Evolutionary conservation across 2,329 filamentous ascomycete species (phyloP).

Genomic region (Penicillium sp.): DNA sequence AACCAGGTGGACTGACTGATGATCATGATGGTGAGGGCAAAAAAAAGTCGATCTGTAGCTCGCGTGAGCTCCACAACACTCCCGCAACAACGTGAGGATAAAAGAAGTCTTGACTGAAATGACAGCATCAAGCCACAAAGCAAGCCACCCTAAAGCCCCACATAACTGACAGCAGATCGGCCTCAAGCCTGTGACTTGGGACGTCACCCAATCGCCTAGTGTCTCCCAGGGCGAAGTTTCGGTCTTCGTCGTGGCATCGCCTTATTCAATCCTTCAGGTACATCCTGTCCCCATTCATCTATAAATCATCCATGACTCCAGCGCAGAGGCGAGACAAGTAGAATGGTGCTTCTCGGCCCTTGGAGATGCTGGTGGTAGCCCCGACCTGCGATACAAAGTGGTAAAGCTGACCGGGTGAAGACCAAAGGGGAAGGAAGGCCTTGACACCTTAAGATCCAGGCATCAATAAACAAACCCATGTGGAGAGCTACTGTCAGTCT

Average conservation of each 20-base stretch:
- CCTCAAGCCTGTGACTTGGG: background rate
- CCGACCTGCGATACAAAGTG: no score
- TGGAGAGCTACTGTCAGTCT: background rate
- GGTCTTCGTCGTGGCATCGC: no score
- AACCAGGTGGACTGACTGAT: background rate
- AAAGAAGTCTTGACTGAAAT: no score
- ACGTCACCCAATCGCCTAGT: background rate
- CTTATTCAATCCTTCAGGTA: background rate
- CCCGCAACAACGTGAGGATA: background rate
- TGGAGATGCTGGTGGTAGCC: no score
- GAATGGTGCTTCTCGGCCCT: no score
- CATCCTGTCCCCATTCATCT: background rate
- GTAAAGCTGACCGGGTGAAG: no score
- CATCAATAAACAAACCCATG: background rate
- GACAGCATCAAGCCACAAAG: background rate
- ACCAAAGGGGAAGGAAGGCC: background rate
- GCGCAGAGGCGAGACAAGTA: no score
- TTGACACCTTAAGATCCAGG: background rate
- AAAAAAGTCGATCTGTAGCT: background rate
- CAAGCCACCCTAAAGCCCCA: background rate
- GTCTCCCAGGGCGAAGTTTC: background rate
- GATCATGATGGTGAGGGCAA: background rate
- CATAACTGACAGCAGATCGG: background rate
- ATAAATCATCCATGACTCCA: background rate
- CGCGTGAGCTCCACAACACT: no score